Evolutionary conservation across 2,329 filamentous ascomycete genomes (phyloP), one percentile per base, ranked within the genome.

Genomic region (Penicillium polonicum): DNA sequence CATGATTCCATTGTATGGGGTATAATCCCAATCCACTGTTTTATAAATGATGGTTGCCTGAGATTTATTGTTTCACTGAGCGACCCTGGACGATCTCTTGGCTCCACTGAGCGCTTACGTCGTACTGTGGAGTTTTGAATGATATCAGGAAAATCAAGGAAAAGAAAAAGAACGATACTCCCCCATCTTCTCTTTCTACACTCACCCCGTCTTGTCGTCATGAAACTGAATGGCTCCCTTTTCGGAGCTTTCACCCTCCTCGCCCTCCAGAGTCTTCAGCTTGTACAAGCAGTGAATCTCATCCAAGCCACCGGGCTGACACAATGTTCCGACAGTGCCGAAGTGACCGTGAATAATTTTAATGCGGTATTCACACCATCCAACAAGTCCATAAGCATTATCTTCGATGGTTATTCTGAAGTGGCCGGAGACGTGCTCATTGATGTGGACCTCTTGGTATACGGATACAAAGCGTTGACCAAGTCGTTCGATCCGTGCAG

Each of bases 371-470:
- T 83, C 4, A 71, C 71, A 17, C 78, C 75, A 0, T 78, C 77
- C 5, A 79, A 81, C 58, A 81, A 80, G 56, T 73, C 72, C 0
- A 63, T 75, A 1, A 60, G 42, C 3, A 43, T 70, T 74, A 83
- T 90, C 70, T 86, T 96, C 65, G 84, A 89, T 57, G 91, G 90
- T 60, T 87, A 90, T 31, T 94, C 92, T n/a, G 88, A 89, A 33
- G 89, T 97, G 58, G 83, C 88, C 67, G 91, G 90, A 67, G 89
- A 89, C 71, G 88, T 97, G 61, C 83, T 83, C 35, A 92, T 94
- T 66, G 86, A 92, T 62, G 71, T 96, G 54, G 76, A 86, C 58
- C 83, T 96, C 65, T 83, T 87, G 59, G 92, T 90, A 54, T 97
- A 97, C 72, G 93, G 93, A 52, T 92, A 89, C 76, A 79, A 83